These are phyloP conservation scores for Nematocida minor DNA, from an alignment of 371 early-diverging fungal genomes.

Conservation along the genomic window DNA sequence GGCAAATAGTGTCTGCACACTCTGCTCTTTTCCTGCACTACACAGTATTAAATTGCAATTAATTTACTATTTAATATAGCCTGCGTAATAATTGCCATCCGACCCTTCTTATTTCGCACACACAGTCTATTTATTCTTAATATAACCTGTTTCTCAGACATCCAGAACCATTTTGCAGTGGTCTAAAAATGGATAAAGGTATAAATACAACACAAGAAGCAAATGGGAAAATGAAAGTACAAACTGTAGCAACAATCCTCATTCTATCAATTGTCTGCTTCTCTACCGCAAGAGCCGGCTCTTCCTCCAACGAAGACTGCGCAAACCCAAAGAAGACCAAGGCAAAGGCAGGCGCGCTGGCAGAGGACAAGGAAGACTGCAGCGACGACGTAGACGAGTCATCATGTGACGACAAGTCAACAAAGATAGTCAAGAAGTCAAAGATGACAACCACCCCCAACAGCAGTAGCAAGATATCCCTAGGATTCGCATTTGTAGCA, in stretches of 20 bases:
- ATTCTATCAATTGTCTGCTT: background rate
- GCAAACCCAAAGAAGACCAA: background rate
- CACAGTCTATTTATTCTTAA: too few relatives aligned
- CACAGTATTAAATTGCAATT: too few relatives aligned
- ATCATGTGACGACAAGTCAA: background rate
- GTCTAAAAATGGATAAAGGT: background rate
- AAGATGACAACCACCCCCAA: background rate
- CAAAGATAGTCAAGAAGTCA: background rate
- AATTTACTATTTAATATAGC: too few relatives aligned
- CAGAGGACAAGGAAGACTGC: background rate
- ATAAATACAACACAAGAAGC: background rate
- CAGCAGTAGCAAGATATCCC: conserved; percentile 2
- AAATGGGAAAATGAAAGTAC: background rate
- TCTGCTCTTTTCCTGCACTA: too few relatives aligned
- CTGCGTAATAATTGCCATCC: too few relatives aligned
- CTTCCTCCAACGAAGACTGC: background rate
- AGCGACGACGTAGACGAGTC: background rate
- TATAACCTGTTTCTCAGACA: background rate
- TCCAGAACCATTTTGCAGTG: background rate
- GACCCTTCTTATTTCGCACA: too few relatives aligned
- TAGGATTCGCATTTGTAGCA: conserved; percentile 25
- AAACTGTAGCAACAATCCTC: background rate
- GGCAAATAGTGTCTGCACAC: too few relatives aligned
- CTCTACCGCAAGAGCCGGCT: background rate
- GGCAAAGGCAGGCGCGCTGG: background rate